These are phyloP conservation scores for Lanzia echinophila DNA, from an alignment of 2,329 filamentous ascomycete genomes.

Conservation along the genomic window DNA sequence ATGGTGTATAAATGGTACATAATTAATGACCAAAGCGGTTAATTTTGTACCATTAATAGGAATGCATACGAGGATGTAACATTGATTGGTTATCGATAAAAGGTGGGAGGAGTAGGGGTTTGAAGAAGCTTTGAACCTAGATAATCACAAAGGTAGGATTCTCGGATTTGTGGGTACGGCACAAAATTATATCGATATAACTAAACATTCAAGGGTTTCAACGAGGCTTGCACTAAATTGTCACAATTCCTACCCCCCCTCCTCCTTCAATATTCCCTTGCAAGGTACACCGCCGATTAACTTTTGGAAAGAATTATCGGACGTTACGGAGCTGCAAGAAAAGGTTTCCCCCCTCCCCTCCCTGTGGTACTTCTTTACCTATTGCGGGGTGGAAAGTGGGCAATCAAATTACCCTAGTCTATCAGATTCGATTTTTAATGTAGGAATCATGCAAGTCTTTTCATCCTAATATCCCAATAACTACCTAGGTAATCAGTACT, in stretches of 20 bases:
- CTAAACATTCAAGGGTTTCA: neutral
- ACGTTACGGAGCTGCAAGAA: neutral
- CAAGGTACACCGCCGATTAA: neutral
- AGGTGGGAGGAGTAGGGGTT: neutral
- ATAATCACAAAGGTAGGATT: neutral
- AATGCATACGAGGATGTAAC: neutral
- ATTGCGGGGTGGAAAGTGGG: constrained; percentile 6
- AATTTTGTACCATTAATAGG: constrained; percentile 8
- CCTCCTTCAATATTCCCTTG: neutral
- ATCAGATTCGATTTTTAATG: too few relatives aligned
- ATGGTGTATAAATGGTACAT: constrained; percentile 1
- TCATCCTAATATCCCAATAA: too few relatives aligned
- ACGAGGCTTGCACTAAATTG: neutral
- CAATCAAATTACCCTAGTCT: constrained; percentile 1
- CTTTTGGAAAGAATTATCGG: neutral
- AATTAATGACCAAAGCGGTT: constrained; percentile 10
- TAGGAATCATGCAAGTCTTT: too few relatives aligned
- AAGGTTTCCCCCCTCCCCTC: neutral
- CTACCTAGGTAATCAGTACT: too few relatives aligned
- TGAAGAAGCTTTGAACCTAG: constrained; percentile 1
- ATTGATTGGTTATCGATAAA: constrained; percentile 3
- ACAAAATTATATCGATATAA: neutral
- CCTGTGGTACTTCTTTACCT: neutral
- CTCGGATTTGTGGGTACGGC: neutral
- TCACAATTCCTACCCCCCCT: too few relatives aligned